Base-by-base conservation (phyloP, 805 yeast genomes). In the Candida lessepsii region DNA sequence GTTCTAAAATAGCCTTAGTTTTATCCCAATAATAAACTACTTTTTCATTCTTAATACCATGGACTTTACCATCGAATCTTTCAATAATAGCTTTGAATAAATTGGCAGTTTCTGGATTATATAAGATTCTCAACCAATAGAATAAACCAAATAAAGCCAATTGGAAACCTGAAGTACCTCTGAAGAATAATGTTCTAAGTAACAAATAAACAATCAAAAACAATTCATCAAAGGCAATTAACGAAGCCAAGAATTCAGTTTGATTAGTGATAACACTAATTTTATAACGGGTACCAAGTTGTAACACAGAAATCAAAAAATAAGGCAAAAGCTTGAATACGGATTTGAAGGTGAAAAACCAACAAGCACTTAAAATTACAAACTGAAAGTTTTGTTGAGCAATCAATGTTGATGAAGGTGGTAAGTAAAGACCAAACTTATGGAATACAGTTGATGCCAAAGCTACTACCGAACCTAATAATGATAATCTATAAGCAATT, bases 311-410 rank as follows among this genome's bases (percentile, higher is more conserved):
- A 35, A 82, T 65, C 32, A 80, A 50, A 49, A 70, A 62, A 54
- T 67, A 81, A 17, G 93, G 91, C 11, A 80, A 44, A 31, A 85
- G 50, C 55, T 83, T 84, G 64, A 80, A 82, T 4, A 77, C 61
- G 1, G 89, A 81, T 45, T 74, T 70, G 61, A 85, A 78, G 28
- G 83, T 76, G 40, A 82, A 58, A 35, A 78, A 54, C 91, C 91
- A 85, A 14, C 78, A 61, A 3, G 57, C 19, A 0, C 81, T 75
- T 40, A 84, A 60, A 3, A 76, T 46, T 40, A 80, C 63, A 53
- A 76, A 78, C 60, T 87, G 96, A 68, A 84, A 84, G 57, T 86
- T 85, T 49, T 79, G 87, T 17, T 87, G 77, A 8, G 89, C 80
- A 40, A 86, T 54, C 56, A 89, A 65, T 4, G 81, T 77, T 41